Evolutionary conservation across 1,284 basidiomycete genomes (phyloP).

Genomic region (Mycosarcoma mackinlayi): DNA sequence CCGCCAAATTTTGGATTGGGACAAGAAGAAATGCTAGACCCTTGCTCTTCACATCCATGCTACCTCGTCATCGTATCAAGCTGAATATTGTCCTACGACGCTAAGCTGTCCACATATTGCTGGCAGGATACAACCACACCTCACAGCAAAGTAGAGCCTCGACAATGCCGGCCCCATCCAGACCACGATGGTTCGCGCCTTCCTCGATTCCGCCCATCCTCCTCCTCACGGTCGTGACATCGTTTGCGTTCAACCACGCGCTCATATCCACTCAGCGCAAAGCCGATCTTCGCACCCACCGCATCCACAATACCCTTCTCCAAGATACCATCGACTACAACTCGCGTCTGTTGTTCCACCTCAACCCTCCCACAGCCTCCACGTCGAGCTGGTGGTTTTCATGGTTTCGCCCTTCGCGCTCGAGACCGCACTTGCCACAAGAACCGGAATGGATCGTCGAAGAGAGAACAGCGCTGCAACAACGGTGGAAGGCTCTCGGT

Average conservation of each 20-base stretch:
- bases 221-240: constrained; percentile 38
- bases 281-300: constrained; percentile 13
- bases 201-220: constrained; percentile 37
- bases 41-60: neutral
- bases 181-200: constrained; percentile 26
- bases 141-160: neutral
- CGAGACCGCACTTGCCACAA: neutral
- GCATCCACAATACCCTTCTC: constrained; percentile 17
- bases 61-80: too few species aligned
- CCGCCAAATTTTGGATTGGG: neutral
- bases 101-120: too few species aligned
- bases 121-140: neutral
- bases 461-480: constrained; percentile 4
- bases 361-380: constrained; percentile 10
- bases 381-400: neutral
- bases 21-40: neutral
- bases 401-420: neutral
- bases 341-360: constrained; percentile 9
- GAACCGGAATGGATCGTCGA: constrained; percentile 15
- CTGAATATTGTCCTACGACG: too few species aligned
- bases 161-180: neutral
- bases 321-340: constrained; percentile 33
- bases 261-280: constrained; percentile 36
- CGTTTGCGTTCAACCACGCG: constrained; percentile 48
- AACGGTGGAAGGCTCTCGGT: constrained; percentile 24